phyloP scores from a whole-genome alignment of 768 basidiomycete genomes.

The Hygrophorus russula region DNA sequence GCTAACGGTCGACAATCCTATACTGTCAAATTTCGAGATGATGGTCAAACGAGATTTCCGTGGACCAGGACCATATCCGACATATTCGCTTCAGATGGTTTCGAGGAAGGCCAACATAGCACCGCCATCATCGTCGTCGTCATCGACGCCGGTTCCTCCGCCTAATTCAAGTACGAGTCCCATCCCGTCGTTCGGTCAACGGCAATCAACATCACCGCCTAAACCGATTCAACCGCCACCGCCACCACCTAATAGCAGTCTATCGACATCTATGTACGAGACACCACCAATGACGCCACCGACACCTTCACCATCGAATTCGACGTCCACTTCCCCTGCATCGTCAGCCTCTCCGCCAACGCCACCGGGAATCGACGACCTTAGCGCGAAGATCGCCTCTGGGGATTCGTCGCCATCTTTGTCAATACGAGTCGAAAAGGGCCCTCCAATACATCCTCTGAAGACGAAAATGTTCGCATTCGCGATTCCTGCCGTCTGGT shows the following conservation, averaged over 20 bases:
- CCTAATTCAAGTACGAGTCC: slow-evolving; percentile 34
- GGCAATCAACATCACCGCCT: slow-evolving; percentile 20
- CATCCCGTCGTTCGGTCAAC: slow-evolving; percentile 34
- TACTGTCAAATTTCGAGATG: slow-evolving; percentile 48
- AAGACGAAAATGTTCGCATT: slow-evolving; percentile 58
- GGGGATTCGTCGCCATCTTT: slow-evolving; percentile 29
- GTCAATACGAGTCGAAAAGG: slow-evolving; percentile 20
- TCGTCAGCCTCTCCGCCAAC: slow-evolving; percentile 55
- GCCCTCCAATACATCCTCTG: slow-evolving; percentile 27
- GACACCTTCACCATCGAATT: slow-evolving; percentile 40
- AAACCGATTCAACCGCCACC: slow-evolving; percentile 22
- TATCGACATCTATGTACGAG: slow-evolving; percentile 14
- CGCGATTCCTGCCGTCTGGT: slow-evolving; percentile 54
- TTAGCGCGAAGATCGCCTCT: slow-evolving; percentile 36
- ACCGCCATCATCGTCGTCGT: slow-evolving; percentile 6
- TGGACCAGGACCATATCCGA: slow-evolving; percentile 45
- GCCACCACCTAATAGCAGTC: slow-evolving; percentile 13
- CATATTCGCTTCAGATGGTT: slow-evolving; percentile 48
- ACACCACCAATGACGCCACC: slow-evolving; percentile 31
- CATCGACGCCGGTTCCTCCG: slow-evolving; percentile 16
- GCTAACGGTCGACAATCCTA: slow-evolving; percentile 58
- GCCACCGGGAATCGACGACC: slow-evolving; percentile 40
- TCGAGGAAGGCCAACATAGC: slow-evolving; percentile 40
- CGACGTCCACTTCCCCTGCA: slow-evolving; percentile 44
- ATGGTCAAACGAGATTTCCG: slow-evolving; percentile 52